Evolutionary conservation across 306 rosid species (phyloP).

Genomic region (Oxytropis ochrocephala): DNA sequence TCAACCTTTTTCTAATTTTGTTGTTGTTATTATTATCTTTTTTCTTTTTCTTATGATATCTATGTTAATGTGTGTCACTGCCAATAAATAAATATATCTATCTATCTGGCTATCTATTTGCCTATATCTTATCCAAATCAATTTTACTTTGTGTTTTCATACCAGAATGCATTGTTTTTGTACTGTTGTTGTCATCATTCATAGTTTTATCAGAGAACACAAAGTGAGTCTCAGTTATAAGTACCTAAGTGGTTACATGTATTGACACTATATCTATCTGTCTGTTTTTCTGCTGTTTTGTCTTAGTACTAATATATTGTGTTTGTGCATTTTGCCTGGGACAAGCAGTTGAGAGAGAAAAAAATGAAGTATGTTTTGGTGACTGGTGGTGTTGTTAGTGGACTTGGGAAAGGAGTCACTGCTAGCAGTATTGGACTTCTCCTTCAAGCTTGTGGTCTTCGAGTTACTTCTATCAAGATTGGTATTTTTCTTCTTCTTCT

Average conservation of each 20-base stretch:
- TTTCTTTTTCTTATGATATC: constrained; percentile 24
- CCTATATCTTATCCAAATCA: constrained; percentile 36
- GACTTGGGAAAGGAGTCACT: constrained; percentile 91
- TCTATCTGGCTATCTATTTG: background rate
- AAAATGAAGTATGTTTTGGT: constrained; percentile 82
- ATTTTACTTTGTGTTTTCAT: constrained; percentile 7
- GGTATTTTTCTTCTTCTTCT: constrained; percentile 41
- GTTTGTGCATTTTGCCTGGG: constrained; percentile 36
- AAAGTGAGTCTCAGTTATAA: constrained; percentile 31
- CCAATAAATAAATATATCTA: too few relatives aligned
- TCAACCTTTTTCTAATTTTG: constrained; percentile 19
- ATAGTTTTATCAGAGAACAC: constrained; percentile 43
- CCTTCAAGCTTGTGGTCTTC: constrained; percentile 80
- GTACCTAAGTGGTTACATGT: constrained; percentile 10
- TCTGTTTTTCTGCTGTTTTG: constrained; percentile 20
- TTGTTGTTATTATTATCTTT: constrained; percentile 14
- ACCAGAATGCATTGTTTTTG: constrained; percentile 27
- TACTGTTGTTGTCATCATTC: constrained; percentile 38
- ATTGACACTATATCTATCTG: constrained; percentile 3
- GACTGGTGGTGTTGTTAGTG: constrained; percentile 95
- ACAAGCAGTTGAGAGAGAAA: constrained; percentile 25
- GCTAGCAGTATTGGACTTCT: constrained; percentile 80
- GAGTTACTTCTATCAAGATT: constrained; percentile 82
- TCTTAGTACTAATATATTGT: constrained; percentile 27
- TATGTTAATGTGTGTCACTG: constrained; percentile 33